Evolutionary conservation across 176 grass and related monocot species (phyloP).

Genomic region (Zea luxurians): DNA sequence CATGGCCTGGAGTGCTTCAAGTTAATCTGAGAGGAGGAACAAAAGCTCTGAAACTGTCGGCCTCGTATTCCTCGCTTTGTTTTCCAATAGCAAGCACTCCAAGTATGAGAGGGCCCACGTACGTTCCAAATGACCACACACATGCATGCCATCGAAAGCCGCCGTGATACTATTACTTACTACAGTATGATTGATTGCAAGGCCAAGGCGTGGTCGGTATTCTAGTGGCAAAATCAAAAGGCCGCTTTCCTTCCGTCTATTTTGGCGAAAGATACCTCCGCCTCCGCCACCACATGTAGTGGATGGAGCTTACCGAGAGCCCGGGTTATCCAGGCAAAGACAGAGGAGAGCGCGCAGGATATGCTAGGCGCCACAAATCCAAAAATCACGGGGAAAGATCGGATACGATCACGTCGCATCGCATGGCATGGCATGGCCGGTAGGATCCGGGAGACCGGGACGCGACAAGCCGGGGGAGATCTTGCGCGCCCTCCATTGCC

Average conservation of each 20-base stretch:
- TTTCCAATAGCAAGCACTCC: no score
- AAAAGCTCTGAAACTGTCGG: no score
- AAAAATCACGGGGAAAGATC: constrained; percentile 4
- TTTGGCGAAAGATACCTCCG: constrained; percentile 26
- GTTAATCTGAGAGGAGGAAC: no score
- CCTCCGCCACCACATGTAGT: not conserved
- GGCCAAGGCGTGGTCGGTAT: not conserved
- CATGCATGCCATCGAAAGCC: not conserved
- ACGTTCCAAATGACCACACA: not conserved
- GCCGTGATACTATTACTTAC: no score
- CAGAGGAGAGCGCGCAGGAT: not conserved
- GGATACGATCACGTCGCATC: not conserved
- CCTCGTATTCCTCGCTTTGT: no score
- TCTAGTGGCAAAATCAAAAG: not conserved
- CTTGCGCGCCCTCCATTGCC: not conserved
- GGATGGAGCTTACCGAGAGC: not conserved
- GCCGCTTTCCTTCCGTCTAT: constrained; percentile 3
- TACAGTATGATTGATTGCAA: no score
- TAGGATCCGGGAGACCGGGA: not conserved
- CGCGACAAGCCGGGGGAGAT: not conserved
- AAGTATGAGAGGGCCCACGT: not conserved
- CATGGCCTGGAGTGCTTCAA: no score
- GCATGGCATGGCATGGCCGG: not conserved
- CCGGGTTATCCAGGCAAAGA: not conserved
- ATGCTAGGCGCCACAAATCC: not conserved